Base-by-base conservation (phyloP, 2,329 filamentous ascomycete genomes). In the Grosmannia clavigera region DNA sequence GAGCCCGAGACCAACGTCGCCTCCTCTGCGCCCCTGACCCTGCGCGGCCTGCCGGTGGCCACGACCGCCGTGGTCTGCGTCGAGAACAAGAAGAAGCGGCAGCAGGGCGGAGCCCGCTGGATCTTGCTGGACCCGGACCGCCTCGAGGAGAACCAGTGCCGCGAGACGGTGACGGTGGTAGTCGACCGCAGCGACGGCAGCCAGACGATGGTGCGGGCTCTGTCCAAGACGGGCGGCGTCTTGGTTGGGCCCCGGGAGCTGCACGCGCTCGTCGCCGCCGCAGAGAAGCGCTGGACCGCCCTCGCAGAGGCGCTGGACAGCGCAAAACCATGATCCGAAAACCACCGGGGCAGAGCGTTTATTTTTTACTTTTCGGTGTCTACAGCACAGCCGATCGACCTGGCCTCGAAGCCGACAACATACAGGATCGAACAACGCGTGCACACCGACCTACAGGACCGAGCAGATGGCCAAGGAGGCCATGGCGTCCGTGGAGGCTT, bases 91-190 rank as follows among this genome's bases (percentile, higher is more conserved):
- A 85, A 85, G 56, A 80, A 77, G 71, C 81, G 81, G 68, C 70
- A 73, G 66, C 59, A 59, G 58, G 53, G 43, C 50, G 43, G 73
- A 64, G 79, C 76, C 68, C 79, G 77, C 68, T 95, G 91, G 90
- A 76, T 96, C 3, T 73, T 99, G 61, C 83, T 88, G 7, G 94
- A 99, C 74, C 90, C 90, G 2, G 94, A 99, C 74, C 82, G 84
- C 27, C 86, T 95, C 66, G 94, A 99, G 75, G 94, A 97, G 75
- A 82, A 81, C 10, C 74, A 95, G 52, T 95, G 90, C 69, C 79
- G 85, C 63, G 94, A 99, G 77, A 81, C 74, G n/a, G 76, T 94
- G n/a, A 92, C 86, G 3, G 75, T 96, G 40, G 85, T 94, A 56
- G 82, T 96, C n/a, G 87, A 92, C 69, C 76, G 75, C 61, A 74